Evolutionary conservation across 1,139 yeast genomes (phyloP), one percentile per base, ranked within the genome.

Genomic region (Hyphopichia pseudoburtonii): DNA sequence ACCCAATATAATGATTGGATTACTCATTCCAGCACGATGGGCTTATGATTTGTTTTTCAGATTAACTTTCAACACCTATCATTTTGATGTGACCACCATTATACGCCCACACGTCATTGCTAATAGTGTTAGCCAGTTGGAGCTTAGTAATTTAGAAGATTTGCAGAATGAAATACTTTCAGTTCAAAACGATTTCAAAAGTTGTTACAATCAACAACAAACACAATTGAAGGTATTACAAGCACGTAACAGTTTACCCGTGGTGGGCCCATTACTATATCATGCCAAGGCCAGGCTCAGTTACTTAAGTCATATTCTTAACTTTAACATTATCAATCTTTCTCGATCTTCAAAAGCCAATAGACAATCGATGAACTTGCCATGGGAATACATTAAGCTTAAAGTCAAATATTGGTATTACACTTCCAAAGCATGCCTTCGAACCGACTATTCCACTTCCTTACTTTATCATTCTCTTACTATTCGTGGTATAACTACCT

Each of bases 1-100:
- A 35, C 51, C 65, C 2, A 51, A 54, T 32, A 64, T 60, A 35
- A 53, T 70, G 55, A 53, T 70, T 5, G 60, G 70, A 1, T 35
- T 63, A 48, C 31, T 65, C n/a, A 48, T 67, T 34, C 74, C 75
- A 0, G 28, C 57, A 6, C 57, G 75, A 35, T 60, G 67, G 57
- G 34, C 54, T 0, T 76, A 77, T 49, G 69, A 62, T 35, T 25
- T 67, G 1, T 33, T 70, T 15, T 71, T 61, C 46, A 56, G 69
- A 17, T 36, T 73, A 15, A 68, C 78, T 0, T 47, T 76, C 33
- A 77, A 78, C 48, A 59, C 72, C 34, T 35, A 64, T 2, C 75
- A 76, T 47, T 78, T 75, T 42, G 55, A 61, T 34, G 40, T 66
- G 5, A 51, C 64, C 6, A 48, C 63, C 50, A 46, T 51, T 3